phyloP scores from a whole-genome alignment of 495 filamentous ascomycete genomes.

The Talaromyces thailandensis region DNA sequence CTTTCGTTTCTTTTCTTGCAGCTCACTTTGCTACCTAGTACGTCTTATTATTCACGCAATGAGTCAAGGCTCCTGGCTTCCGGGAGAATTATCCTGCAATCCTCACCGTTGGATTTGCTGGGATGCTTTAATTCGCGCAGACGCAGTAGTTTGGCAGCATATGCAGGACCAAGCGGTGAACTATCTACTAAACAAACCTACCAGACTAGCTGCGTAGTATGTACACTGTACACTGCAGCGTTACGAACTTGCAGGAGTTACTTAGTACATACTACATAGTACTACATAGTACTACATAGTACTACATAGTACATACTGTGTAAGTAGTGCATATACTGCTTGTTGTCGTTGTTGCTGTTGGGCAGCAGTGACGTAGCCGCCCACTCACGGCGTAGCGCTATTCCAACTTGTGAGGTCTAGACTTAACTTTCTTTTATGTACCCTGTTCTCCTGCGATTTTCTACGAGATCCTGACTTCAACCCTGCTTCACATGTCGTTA shows the following conservation, averaged over 20 bases:
- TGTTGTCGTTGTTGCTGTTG: not conserved
- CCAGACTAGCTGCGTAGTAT: too few species aligned
- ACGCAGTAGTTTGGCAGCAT: not conserved
- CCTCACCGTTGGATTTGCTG: not conserved
- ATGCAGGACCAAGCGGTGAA: not conserved
- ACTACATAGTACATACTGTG: too few species aligned
- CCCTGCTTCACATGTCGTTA: not conserved
- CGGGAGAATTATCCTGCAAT: not conserved
- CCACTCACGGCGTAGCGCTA: too few species aligned
- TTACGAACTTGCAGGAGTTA: not conserved
- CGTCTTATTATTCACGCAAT: not conserved
- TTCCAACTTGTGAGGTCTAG: too few species aligned
- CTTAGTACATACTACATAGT: too few species aligned
- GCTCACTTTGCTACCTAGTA: not conserved
- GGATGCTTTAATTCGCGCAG: not conserved
- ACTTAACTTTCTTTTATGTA: too few species aligned
- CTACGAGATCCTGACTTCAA: not conserved
- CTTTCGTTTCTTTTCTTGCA: not conserved
- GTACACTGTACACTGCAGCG: not conserved
- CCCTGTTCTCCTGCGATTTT: not conserved
- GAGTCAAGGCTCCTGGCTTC: not conserved
- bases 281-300: too few species aligned
- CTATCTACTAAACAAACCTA: too few species aligned
- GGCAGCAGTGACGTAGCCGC: conserved; percentile 3
- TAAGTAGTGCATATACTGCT: not conserved